Evolutionary conservation across 2,329 filamentous ascomycete genomes (phyloP).

Genomic region (Pseudogymnoascus sp.): DNA sequence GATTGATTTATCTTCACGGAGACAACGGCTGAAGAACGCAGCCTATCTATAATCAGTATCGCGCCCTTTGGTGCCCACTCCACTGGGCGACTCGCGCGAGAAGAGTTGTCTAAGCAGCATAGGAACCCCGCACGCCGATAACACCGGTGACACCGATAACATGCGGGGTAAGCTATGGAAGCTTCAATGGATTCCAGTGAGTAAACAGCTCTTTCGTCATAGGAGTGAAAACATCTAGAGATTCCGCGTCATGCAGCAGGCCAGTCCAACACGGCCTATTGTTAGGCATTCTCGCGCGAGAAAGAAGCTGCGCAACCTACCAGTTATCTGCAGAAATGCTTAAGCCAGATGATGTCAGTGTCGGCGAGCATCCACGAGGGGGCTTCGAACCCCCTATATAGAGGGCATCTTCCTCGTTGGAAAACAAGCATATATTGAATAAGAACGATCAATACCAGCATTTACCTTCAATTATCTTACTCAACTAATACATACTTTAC

Average conservation of each 20-base stretch:
- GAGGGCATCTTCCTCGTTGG: background rate
- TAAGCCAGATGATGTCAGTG: background rate
- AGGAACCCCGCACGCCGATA: background rate
- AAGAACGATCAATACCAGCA: background rate
- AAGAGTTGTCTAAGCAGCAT: background rate
- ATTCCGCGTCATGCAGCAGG: background rate
- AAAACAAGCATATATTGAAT: background rate
- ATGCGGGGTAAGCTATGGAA: background rate
- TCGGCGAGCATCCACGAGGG: background rate
- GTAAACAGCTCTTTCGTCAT: no score
- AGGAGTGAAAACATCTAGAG: background rate
- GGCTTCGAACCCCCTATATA: background rate
- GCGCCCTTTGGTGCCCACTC: background rate
- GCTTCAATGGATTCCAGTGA: no score
- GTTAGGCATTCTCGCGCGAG: background rate
- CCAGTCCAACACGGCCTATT: background rate
- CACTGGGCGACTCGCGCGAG: background rate
- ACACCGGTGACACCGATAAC: background rate
- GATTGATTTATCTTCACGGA: background rate
- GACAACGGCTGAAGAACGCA: background rate
- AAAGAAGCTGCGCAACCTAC: background rate
- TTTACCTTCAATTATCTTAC: background rate
- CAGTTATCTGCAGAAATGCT: background rate
- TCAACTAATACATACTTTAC: slow-evolving; percentile 14
- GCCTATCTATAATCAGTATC: background rate